Percentiles rank a stretch among this genome's conserved stretches.
Conservation (phyloP, 495 filamentous ascomycete species). For the Aspergillus egyptiacus region DNA sequence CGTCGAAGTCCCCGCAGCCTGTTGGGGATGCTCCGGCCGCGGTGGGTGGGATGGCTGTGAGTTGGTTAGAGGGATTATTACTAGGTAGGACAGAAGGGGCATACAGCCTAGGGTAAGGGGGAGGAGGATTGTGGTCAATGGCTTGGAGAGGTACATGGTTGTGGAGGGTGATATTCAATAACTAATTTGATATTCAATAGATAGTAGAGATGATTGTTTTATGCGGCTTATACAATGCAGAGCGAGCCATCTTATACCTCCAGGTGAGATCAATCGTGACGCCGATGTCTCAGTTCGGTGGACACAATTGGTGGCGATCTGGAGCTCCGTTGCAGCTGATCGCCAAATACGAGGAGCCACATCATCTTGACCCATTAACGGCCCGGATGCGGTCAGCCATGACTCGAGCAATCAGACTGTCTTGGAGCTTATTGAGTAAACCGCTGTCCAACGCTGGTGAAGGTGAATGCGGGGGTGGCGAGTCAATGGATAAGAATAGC, state of each 20-base stretch:
- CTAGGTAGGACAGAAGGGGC: neutral
- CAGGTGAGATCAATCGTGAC: neutral
- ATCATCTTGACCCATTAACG: slow-evolving; percentile 1
- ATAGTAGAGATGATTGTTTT: neutral
- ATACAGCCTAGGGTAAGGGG: slow-evolving; percentile 9
- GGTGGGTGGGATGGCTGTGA: too few species aligned
- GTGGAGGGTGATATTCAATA: neutral
- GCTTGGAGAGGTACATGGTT: slow-evolving; percentile 14
- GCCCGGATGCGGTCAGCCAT: neutral
- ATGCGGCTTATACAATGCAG: neutral
- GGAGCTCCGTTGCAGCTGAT: slow-evolving; percentile 17
- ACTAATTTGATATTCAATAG: neutral
- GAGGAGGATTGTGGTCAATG: slow-evolving; percentile 1
- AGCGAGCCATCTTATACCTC: neutral
- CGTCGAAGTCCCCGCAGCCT: slow-evolving; percentile 23
- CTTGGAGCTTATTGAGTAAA: too few species aligned
- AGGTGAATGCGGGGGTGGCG: too few species aligned
- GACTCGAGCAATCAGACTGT: too few species aligned
- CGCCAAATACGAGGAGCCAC: slow-evolving; percentile 15
- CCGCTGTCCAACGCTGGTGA: neutral
- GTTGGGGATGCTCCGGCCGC: neutral
- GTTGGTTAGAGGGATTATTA: neutral
- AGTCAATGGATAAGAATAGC: too few species aligned
- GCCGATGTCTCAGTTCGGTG: slow-evolving; percentile 7
- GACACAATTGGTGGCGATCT: slow-evolving; percentile 6